These are phyloP conservation scores for Ophiostoma australiae DNA, from an alignment of 2,329 filamentous ascomycete genomes.

Conservation along the genomic window DNA sequence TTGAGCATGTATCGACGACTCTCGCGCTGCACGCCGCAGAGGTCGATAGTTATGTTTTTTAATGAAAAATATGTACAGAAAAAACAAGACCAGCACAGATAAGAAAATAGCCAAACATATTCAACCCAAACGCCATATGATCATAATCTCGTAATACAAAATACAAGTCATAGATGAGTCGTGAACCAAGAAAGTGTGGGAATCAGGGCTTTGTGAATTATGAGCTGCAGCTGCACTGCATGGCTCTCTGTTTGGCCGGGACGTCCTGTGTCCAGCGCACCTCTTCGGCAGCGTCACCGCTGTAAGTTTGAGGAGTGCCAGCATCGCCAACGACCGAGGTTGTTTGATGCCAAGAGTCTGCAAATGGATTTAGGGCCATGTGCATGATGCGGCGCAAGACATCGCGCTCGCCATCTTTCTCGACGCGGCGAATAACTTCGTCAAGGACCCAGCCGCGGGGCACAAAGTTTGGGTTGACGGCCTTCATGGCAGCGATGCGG, in stretches of 20 bases:
- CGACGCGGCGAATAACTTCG: constrained; percentile 83
- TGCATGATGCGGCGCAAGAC: constrained; percentile 74
- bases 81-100: neutral
- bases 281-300: constrained; percentile 66
- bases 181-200: neutral
- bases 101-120: neutral
- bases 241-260: constrained; percentile 66
- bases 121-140: neutral
- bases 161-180: constrained; percentile 1
- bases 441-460: constrained; percentile 89
- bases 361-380: constrained; percentile 78
- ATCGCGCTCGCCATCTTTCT: constrained; percentile 75
- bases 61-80: constrained; percentile 4
- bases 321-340: constrained; percentile 36
- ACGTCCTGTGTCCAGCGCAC: constrained; percentile 80
- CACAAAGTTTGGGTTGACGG: constrained; percentile 87
- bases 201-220: constrained; percentile 54
- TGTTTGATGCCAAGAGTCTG: constrained; percentile 64
- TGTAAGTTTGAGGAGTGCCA: constrained; percentile 41
- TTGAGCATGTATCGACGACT: neutral
- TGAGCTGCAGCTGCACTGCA: constrained; percentile 96
- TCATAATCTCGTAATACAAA: neutral
- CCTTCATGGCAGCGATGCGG: constrained; percentile 70
- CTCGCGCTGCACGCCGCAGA: neutral
- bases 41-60: neutral